A percentile compares a stretch with the other conserved stretches of the same genome.
Conservation (phyloP, 805 yeast species). For the Kuraishia capsulata region DNA sequence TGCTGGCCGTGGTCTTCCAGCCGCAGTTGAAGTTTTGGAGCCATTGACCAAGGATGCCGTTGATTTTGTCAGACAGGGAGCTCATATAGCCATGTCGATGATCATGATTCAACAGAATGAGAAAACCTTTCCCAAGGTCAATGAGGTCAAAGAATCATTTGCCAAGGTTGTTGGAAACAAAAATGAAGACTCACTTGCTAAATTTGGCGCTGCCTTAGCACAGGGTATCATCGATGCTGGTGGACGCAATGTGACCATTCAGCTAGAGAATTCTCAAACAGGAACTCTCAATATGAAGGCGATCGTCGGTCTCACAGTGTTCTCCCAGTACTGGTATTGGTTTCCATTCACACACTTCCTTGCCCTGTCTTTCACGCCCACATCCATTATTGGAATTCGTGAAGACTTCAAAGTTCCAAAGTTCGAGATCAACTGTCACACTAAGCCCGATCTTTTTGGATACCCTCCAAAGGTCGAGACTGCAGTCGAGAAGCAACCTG, state of each 20-base stretch:
- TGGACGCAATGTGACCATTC: conserved; percentile 94
- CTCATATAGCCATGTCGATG: conserved; percentile 87
- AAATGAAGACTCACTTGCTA: conserved; percentile 94
- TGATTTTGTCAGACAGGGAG: conserved; percentile 97
- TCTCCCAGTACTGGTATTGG: conserved; percentile 97
- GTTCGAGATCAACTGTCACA: conserved; percentile 71
- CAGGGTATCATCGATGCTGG: conserved; percentile 99
- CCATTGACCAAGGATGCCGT: conserved; percentile 90
- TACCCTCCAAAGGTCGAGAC: conserved; percentile 88
- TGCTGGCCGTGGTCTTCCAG: conserved; percentile 84
- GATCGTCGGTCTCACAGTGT: conserved; percentile 83
- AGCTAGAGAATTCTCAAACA: conserved; percentile 79
- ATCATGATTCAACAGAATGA: conserved; percentile 84
- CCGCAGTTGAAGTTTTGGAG: conserved; percentile 87
- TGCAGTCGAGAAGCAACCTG: conserved; percentile 72
- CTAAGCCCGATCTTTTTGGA: conserved; percentile 70
- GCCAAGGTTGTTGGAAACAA: conserved; percentile 75
- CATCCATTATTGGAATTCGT: conserved; percentile 79
- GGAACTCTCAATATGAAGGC: conserved; percentile 87
- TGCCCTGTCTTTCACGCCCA: conserved; percentile 86
- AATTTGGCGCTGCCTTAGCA: conserved; percentile 93
- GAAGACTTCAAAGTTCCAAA: conserved; percentile 82
- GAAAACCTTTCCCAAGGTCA: conserved; percentile 70
- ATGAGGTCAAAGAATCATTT: conserved; percentile 62
- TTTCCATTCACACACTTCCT: conserved; percentile 93